Evolutionary conservation across 768 basidiomycete genomes (phyloP).

Genomic region (Sarcomyxa edulis): DNA sequence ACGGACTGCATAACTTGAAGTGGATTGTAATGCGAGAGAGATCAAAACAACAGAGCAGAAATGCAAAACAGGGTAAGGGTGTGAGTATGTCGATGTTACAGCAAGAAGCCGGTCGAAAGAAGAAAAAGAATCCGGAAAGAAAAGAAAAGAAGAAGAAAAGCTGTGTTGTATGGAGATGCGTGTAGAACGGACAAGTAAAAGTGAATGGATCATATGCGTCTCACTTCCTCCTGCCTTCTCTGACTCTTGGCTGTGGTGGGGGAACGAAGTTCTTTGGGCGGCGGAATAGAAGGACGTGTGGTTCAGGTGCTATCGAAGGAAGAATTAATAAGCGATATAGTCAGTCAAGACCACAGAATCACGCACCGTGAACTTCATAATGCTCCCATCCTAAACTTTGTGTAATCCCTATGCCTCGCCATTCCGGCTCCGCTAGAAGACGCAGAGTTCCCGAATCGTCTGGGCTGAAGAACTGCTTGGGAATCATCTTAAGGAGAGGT

Average conservation of each 20-base stretch:
- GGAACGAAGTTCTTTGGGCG: conserved; percentile 65
- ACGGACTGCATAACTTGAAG: not conserved
- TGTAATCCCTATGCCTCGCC: conserved; percentile 94
- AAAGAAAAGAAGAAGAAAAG: conserved; percentile 10
- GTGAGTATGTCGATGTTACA: not conserved
- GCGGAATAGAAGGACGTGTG: conserved; percentile 91
- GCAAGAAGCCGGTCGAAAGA: not conserved
- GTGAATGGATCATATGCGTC: not conserved
- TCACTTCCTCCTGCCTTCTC: conserved; percentile 39
- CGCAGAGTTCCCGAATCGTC: conserved; percentile 75
- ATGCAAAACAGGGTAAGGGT: not conserved
- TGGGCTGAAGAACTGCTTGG: conserved; percentile 76
- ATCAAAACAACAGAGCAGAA: not conserved
- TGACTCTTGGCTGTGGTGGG: conserved; percentile 39
- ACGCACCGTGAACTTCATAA: conserved; percentile 90
- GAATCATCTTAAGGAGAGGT: conserved; percentile 88
- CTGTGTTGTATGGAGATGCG: not conserved
- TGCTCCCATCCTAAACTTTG: conserved; percentile 98
- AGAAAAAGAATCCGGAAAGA: conserved; percentile 25
- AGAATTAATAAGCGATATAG: conserved; percentile 1
- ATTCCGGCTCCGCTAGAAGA: conserved; percentile 82
- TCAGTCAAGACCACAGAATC: conserved; percentile 2
- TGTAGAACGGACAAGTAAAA: not conserved
- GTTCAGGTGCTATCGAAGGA: conserved; percentile 66
- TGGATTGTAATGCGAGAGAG: not conserved